A percentile compares a stretch with the other conserved stretches of the same genome.
These are phyloP conservation scores for Firmiana major DNA, from an alignment of 345 rosid genomes.

Conservation along the genomic window DNA sequence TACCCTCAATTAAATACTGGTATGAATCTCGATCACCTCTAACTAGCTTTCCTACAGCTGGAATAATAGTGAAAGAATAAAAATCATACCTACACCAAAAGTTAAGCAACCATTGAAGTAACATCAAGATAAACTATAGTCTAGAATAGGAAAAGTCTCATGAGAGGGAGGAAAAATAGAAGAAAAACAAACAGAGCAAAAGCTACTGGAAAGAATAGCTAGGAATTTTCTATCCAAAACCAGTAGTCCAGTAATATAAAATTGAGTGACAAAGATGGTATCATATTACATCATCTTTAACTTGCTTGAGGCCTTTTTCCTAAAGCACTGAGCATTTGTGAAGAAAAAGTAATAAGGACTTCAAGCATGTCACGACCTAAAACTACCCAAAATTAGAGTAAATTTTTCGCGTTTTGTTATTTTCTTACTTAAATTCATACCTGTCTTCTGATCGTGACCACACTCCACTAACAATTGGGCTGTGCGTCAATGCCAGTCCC, in stretches of 20 bases:
- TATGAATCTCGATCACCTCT: conserved; percentile 77
- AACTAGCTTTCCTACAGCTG: conserved; percentile 71
- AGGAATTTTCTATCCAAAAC: background rate
- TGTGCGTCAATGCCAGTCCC: too few relatives aligned
- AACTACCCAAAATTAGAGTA: too few relatives aligned
- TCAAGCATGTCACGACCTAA: too few relatives aligned
- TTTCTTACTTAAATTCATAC: too few relatives aligned
- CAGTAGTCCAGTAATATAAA: background rate
- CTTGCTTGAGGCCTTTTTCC: background rate
- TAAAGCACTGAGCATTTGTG: background rate
- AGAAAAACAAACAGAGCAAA: background rate
- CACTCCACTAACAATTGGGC: too few relatives aligned
- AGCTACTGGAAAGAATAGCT: background rate
- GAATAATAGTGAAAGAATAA: conserved; percentile 73
- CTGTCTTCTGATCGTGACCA: too few relatives aligned
- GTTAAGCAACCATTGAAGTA: background rate
- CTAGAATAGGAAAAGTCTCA: background rate
- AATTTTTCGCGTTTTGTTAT: too few relatives aligned
- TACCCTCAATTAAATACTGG: conserved; percentile 84
- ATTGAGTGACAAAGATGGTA: background rate
- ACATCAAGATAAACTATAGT: background rate
- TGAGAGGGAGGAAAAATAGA: background rate
- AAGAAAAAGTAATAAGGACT: background rate
- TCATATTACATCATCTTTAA: background rate
- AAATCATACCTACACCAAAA: conserved; percentile 59